phyloP scores from a whole-genome alignment of 202 grass and related monocot genomes.

The Zizania palustris region DNA sequence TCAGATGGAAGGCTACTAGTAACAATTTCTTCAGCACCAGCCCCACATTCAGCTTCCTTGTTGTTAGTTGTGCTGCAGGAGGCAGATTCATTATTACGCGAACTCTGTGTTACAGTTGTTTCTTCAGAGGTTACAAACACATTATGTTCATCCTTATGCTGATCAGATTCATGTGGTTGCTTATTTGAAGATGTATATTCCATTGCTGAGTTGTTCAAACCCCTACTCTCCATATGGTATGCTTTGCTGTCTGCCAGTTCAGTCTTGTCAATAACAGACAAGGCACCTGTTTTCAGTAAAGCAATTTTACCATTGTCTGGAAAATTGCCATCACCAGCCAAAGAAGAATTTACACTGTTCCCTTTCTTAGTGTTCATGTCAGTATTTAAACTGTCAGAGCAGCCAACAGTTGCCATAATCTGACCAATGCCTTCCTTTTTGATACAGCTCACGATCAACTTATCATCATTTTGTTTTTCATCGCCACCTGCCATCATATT shows the following conservation, averaged over 20 bases:
- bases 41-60: slow-evolving; percentile 48
- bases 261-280: slow-evolving; percentile 16
- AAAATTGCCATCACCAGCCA: slow-evolving; percentile 35
- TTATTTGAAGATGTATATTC: slow-evolving; percentile 45
- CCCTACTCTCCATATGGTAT: slow-evolving; percentile 30
- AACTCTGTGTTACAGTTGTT: slow-evolving; percentile 43
- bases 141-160: slow-evolving; percentile 41
- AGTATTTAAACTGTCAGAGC: slow-evolving; percentile 43
- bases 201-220: slow-evolving; percentile 39
- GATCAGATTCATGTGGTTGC: slow-evolving; percentile 30
- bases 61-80: slow-evolving; percentile 48
- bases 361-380: slow-evolving; percentile 36
- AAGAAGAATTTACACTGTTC: slow-evolving; percentile 40
- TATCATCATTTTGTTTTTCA: slow-evolving; percentile 42
- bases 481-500: slow-evolving; percentile 42
- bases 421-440: slow-evolving; percentile 46
- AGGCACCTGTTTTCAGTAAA: slow-evolving; percentile 13
- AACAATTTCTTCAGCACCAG: slow-evolving; percentile 41
- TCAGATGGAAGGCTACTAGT: slow-evolving; percentile 42
- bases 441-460: slow-evolving; percentile 32
- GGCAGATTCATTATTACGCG: slow-evolving; percentile 36
- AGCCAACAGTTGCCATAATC: slow-evolving; percentile 43
- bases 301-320: slow-evolving; percentile 31
- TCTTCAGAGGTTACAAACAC: slow-evolving; percentile 40
- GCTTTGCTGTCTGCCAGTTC: slow-evolving; percentile 36